These are phyloP conservation scores for Schizothecium vesticola DNA, from an alignment of 495 filamentous ascomycete genomes.

Conservation along the genomic window DNA sequence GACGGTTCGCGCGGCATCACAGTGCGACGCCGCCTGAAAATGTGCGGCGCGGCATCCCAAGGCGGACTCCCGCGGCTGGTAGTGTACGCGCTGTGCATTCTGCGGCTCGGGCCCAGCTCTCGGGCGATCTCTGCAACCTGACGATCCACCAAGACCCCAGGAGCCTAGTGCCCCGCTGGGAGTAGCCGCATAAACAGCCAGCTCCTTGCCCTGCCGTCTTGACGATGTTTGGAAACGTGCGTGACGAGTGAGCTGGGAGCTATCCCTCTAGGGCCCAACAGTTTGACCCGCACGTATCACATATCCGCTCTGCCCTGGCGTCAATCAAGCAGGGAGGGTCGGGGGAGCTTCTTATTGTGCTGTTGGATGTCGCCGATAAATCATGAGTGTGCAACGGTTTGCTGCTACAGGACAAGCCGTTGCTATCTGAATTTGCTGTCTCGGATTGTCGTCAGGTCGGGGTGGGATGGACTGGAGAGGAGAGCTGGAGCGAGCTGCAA, in stretches of 20 bases:
- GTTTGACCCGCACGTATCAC: slow-evolving; percentile 26
- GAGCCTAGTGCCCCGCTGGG: not conserved
- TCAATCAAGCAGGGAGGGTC: slow-evolving; percentile 19
- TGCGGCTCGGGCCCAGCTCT: slow-evolving; percentile 13
- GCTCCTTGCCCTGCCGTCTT: not conserved
- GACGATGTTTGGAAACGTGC: slow-evolving; percentile 23
- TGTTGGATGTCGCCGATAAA: slow-evolving; percentile 1
- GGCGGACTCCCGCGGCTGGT: slow-evolving; percentile 13
- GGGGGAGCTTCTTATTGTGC: not conserved
- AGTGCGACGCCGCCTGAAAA: slow-evolving; percentile 1
- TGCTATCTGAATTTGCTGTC: not conserved
- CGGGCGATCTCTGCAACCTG: slow-evolving; percentile 21
- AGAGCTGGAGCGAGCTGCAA: not conserved
- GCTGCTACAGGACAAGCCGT: not conserved
- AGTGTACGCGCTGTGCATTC: slow-evolving; percentile 8
- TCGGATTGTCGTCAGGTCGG: not conserved
- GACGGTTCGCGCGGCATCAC: slow-evolving; percentile 23
- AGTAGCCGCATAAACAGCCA: slow-evolving; percentile 22
- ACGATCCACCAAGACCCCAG: slow-evolving; percentile 10
- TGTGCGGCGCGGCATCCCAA: not conserved
- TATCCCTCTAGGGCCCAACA: slow-evolving; percentile 11
- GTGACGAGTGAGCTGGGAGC: slow-evolving; percentile 14
- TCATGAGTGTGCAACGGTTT: not conserved
- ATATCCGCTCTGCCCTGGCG: slow-evolving; percentile 18
- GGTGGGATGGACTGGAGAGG: not conserved